Base-by-base conservation (phyloP, 768 basidiomycete genomes). In the Boletus speciosus region DNA sequence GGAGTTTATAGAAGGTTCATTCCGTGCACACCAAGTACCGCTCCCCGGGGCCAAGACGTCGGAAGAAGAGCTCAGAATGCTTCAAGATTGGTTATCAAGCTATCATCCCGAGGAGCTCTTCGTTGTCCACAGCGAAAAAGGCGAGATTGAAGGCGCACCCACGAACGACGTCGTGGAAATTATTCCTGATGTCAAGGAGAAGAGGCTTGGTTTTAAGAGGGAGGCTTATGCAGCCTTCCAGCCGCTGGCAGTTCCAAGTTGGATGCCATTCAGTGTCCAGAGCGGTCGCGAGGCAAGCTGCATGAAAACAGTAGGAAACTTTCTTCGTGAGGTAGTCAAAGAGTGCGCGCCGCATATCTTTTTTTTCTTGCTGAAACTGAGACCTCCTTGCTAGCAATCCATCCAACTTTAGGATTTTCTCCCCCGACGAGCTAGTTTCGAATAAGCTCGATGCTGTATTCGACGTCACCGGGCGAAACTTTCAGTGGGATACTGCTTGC, bases 361-460 rank as follows among this genome's bases (percentile, higher is more conserved):
- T 21, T 45, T 5, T 50, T 38, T 12, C 35, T 7, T 6, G 15
- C 21, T 7, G 29, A 34, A 46, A 25, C 49, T 55, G 11, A 58
- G 9, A 52, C 8, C 10, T 16, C 10, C 36, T 16, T n/a, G 15
- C 11, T 52, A 86, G 84, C 49, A 93, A 97, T 68, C 88, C 88
- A 1, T 77, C 71, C 19, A 76, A 79, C 0, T 94, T 94, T 80
- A 81, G 93, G 37, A 90, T 96, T 54, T 95, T 95, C 74, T 92
- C 88, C 21, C 93, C 93, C 0, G 93, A 97, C 59, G 90, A 93
- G 62, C 75, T 93, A 2, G 83, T 86, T 11, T 90, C 87, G 38
- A 94, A 94, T 71, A 94, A 93, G 72, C 82, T 97, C 9, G 90
- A 91, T 62, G 88, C 83, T 4, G 85, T 88, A 6, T 80, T 94